Percentiles rank a stretch among this genome's conserved stretches.
Conservation (phyloP, 768 basidiomycete genomes). For the Pleurotus cornucopiae region DNA sequence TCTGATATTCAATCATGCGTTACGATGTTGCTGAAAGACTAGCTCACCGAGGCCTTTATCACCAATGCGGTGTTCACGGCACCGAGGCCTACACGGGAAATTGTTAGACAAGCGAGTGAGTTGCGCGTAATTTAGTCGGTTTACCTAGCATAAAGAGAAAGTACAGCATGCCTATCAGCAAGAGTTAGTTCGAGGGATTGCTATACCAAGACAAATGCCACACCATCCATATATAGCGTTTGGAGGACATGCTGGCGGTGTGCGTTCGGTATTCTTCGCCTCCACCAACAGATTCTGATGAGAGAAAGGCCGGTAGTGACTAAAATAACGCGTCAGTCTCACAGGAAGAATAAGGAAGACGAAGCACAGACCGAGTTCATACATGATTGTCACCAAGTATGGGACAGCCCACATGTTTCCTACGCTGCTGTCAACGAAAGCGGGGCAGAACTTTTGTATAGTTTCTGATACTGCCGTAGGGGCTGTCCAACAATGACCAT, state of each 20-base stretch:
- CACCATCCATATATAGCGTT: constrained; percentile 3
- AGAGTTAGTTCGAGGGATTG: not conserved
- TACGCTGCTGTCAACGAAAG: not conserved
- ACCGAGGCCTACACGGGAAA: not conserved
- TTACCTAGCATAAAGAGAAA: constrained; percentile 5
- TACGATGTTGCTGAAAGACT: not conserved
- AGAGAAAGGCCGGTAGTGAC: constrained; percentile 2
- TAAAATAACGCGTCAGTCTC: not conserved
- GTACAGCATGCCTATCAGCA: not conserved
- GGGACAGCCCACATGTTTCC: constrained; percentile 4
- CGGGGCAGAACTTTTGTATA: not conserved
- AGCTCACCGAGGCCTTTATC: constrained; percentile 1
- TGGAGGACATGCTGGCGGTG: not conserved
- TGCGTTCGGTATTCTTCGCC: not conserved
- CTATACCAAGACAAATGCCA: not conserved
- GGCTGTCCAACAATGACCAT: not conserved
- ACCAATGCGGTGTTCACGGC: constrained; percentile 5
- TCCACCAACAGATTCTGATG: constrained; percentile 6
- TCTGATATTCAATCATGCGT: not conserved
- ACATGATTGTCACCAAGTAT: constrained; percentile 3
- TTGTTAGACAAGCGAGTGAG: too few relatives aligned
- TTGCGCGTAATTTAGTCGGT: too few relatives aligned
- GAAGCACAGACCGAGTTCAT: not conserved
- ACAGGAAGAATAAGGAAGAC: not conserved
- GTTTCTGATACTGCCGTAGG: not conserved